Evolutionary conservation across 352 stramenopile genomes (phyloP), one percentile per base, ranked within the genome.

Genomic region (Elongisporangium anandrum): DNA sequence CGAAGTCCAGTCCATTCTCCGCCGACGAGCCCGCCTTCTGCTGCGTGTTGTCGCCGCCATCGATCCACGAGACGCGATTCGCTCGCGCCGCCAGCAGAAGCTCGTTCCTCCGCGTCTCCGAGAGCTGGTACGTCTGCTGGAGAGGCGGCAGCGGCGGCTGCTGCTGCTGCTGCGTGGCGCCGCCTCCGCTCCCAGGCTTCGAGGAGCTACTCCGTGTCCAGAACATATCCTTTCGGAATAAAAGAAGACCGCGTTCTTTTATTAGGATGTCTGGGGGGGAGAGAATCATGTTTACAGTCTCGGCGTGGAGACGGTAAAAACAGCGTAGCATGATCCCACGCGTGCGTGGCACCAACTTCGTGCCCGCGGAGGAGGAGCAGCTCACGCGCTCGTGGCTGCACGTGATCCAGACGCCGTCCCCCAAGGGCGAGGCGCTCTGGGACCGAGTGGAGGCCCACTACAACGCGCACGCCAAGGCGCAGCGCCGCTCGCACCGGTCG

Each of bases 51-150:
- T 81, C 67, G 7, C 68, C 66, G 38, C 77, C 75, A 38, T 94
- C 82, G 53, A 94, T 66, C 85, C 85, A 94, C 3, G 81, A 81
- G 15, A 85, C 70, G 24, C 85, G 77, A 48, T 77, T 92, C 13
- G 71, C 75, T 17, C 85, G 77, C 24, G 85, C 85, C n/a, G 81
- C 77, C 41, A 79, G 56, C n/a, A 94, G 67, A 45, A 94, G 70
- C 62, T 94, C 77, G 24, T 66, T 69, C n/a, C 85, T 77, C 21
- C 85, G 73, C 64, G 90, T 69, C 54, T 91, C 82, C 15, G 82
- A 88, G 17, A 94, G 73, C 6, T 80, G 59, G 56, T 81, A 86
- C 12, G 77, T 63, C 22, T 54, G 53, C 29, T 56, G 56, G 19
- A 24, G 48, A 26, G 48, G 48, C 22, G 6, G 48, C 48, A 52